Percentiles rank a stretch among this genome's conserved stretches.
These are phyloP conservation scores for Pestalotiopsis sp. DNA, from an alignment of 2,329 filamentous ascomycete species.

Conservation along the genomic window DNA sequence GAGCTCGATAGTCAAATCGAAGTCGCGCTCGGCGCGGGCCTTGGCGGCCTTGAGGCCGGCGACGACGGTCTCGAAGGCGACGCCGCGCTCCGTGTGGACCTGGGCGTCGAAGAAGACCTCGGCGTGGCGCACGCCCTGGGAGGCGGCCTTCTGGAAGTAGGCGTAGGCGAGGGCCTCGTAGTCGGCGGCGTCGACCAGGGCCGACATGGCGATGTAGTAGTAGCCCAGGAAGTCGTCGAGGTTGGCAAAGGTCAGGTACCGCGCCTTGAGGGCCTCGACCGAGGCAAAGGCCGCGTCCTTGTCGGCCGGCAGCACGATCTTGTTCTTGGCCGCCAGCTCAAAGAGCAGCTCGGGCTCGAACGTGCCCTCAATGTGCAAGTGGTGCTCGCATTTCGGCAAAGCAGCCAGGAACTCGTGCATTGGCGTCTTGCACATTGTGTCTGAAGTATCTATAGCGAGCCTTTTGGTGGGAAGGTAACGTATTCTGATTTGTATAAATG, in stretches of 20 bases:
- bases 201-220: slow-evolving; percentile 77
- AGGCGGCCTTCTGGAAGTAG: slow-evolving; percentile 68
- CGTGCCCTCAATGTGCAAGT: slow-evolving; percentile 79
- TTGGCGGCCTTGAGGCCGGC: slow-evolving; percentile 64
- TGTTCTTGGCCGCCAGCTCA: slow-evolving; percentile 67
- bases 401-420: slow-evolving; percentile 63
- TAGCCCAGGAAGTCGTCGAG: slow-evolving; percentile 79
- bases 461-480: neutral
- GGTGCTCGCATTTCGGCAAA: slow-evolving; percentile 81
- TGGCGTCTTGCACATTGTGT: slow-evolving; percentile 56
- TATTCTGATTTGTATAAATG: neutral
- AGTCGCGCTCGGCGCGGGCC: slow-evolving; percentile 59
- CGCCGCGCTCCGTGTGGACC: slow-evolving; percentile 66
- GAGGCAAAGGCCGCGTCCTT: slow-evolving; percentile 67
- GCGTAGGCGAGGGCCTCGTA: slow-evolving; percentile 73
- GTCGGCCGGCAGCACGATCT: slow-evolving; percentile 58
- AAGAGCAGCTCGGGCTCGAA: slow-evolving; percentile 73
- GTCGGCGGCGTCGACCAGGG: slow-evolving; percentile 66
- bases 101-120: slow-evolving; percentile 85
- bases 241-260: slow-evolving; percentile 69
- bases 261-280: slow-evolving; percentile 56
- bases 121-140: slow-evolving; percentile 69
- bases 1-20: slow-evolving; percentile 67
- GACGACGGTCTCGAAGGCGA: slow-evolving; percentile 66
- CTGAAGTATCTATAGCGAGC: neutral